Evolutionary conservation across 257 asterid species (phyloP), one percentile per base, ranked within the genome.

Genomic region (Scutellaria barbata): DNA sequence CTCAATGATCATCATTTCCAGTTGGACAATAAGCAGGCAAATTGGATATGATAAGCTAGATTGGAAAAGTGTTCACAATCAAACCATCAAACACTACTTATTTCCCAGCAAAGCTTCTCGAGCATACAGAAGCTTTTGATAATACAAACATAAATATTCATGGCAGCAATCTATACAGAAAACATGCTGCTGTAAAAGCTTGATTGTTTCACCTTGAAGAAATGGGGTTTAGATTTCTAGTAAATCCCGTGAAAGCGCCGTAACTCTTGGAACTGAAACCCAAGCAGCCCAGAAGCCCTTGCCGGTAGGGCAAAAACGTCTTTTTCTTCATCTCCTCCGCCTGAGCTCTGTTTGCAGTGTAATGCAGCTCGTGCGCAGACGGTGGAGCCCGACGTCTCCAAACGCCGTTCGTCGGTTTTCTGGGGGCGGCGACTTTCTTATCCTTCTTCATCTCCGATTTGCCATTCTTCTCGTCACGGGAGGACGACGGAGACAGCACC

Each of bases 291-390:
- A 95, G 81, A 61, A 95, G 71, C 4, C 99, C 98, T 71, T 88
- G 97, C 69, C 92, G 53, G 73, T 95, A 95, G 2, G 99, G 99
- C 76, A 95, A 82, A 74, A 84, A 95, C 37, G 99, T 95, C 90
- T 90, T 92, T 76, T 79, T 95, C 96, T 90, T 92, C 97, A 95
- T 81, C 85, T 95, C 99, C 83, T 92, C 99, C 46, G 99, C 92
- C 64, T 95, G 97, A 54, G 97, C 98, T 74, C 98, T 77, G 69
- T 89, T 85, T 1, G 94, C 81, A 0, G 96, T 89, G 84, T 95
- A 95, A 73, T 89, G 96, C 85, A 92, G 33, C 78, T 89, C 99
- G 75, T 92, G 98, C 6, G 99, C 93, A 2, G 99, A 95, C 10
- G 83, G 91, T n/a, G 81, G 85, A 1, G 63, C 73, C 14, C 85